These are phyloP conservation scores for Lojkania enalia DNA, from an alignment of 2,329 filamentous ascomycete genomes.

Conservation along the genomic window DNA sequence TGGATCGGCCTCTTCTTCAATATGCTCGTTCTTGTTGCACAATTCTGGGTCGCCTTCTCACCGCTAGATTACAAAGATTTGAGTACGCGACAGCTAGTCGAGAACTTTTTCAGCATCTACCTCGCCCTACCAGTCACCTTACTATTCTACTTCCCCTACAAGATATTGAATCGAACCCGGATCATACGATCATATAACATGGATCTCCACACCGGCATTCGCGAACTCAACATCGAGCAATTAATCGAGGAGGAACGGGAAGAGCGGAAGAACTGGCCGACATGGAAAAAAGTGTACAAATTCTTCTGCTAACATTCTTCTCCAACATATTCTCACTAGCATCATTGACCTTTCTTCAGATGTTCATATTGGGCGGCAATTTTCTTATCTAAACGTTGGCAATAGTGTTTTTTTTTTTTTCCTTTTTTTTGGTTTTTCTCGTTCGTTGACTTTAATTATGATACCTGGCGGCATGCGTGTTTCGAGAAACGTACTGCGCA, in stretches of 20 bases:
- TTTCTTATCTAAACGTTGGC: not conserved
- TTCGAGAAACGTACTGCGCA: slow-evolving; percentile 11
- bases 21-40: slow-evolving; percentile 72
- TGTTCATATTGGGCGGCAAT: slow-evolving; percentile 1
- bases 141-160: slow-evolving; percentile 72
- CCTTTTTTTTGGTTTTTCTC: slow-evolving; percentile 10
- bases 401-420: not conserved
- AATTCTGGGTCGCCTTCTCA: slow-evolving; percentile 86
- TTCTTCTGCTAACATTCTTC: slow-evolving; percentile 47
- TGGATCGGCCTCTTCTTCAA: slow-evolving; percentile 81
- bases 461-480: slow-evolving; percentile 39
- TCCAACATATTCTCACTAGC: not conserved
- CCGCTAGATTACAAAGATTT: slow-evolving; percentile 64
- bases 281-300: slow-evolving; percentile 55
- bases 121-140: slow-evolving; percentile 70
- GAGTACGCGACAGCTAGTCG: slow-evolving; percentile 53
- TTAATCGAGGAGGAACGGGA: slow-evolving; percentile 78
- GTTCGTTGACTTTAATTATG: slow-evolving; percentile 24
- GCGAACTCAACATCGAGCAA: slow-evolving; percentile 80
- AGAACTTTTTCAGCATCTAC: slow-evolving; percentile 74
- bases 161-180: slow-evolving; percentile 70
- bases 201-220: slow-evolving; percentile 82
- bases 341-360: not conserved
- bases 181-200: slow-evolving; percentile 73
- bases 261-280: slow-evolving; percentile 62